Evolutionary conservation across 1,284 basidiomycete species (phyloP).

Genomic region (Amylostereum chailletii): DNA sequence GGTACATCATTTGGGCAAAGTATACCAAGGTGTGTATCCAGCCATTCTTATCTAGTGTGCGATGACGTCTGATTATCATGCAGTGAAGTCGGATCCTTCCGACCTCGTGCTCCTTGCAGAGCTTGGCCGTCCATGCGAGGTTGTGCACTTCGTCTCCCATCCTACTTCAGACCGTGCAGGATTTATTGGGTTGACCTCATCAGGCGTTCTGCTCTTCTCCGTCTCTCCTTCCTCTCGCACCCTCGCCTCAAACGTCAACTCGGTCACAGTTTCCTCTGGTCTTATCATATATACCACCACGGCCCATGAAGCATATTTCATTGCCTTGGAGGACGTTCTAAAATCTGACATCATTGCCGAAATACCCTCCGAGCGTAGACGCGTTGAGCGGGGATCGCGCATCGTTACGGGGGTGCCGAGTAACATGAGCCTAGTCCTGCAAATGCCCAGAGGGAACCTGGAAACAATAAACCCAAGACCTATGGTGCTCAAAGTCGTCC

Average conservation of each 20-base stretch:
- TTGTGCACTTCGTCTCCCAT: too few relatives aligned
- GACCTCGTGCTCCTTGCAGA: too few relatives aligned
- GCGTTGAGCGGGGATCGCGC: slow-evolving; percentile 80
- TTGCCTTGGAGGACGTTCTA: slow-evolving; percentile 39
- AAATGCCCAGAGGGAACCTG: slow-evolving; percentile 97
- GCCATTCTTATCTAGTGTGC: not conserved
- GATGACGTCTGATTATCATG: too few relatives aligned
- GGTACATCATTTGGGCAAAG: slow-evolving; percentile 8
- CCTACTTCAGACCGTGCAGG: too few relatives aligned
- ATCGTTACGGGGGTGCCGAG: slow-evolving; percentile 84
- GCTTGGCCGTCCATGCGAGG: too few relatives aligned
- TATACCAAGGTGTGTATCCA: slow-evolving; percentile 7
- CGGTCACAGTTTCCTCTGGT: slow-evolving; percentile 72
- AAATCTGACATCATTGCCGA: slow-evolving; percentile 17
- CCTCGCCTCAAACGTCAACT: slow-evolving; percentile 63
- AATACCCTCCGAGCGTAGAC: slow-evolving; percentile 59
- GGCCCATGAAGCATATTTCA: slow-evolving; percentile 77
- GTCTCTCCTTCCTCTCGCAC: slow-evolving; percentile 4
- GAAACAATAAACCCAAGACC: slow-evolving; percentile 94
- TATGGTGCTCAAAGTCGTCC: slow-evolving; percentile 80
- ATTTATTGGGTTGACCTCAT: too few relatives aligned
- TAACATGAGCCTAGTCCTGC: slow-evolving; percentile 84
- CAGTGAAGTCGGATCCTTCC: too few relatives aligned
- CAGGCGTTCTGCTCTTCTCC: too few relatives aligned
- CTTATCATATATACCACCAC: slow-evolving; percentile 87